Evolutionary conservation across 148 eudicot genomes (phyloP), one percentile per base, ranked within the genome.

Genomic region (Chenopodium berlandieri): DNA sequence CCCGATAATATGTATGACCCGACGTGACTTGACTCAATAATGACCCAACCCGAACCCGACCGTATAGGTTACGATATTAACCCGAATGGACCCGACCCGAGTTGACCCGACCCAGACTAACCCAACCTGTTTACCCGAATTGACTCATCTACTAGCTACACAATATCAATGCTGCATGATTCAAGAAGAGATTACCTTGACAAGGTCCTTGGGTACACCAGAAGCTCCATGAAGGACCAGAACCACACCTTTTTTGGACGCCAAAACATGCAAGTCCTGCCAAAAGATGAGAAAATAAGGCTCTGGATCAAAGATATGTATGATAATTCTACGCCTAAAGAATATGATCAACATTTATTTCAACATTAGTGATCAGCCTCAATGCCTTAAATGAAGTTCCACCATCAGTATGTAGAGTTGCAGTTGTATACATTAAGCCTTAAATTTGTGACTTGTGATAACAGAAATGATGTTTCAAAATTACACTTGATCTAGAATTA

Each of bases 151-250:
- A 34, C 4, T 37, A 9, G 74, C 27, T 37, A 71, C 44, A 2
- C 1, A 79, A 69, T 4, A 7, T 13, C 9, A 25, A 79, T 44
- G 79, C 12, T 63, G 34, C 12, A 77, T 31, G 9, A 71, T 47
- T 1, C 20, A 19, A 52, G 22, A 9, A 20, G 27, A 22, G 32
- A 63, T 65, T 89, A 96, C 99, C 98, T 92, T 88, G 81, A 96
- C 74, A 64, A 92, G 90, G 83, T 92, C 90, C 86, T 85, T 78
- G 56, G 92, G 87, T 84, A 96, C 81, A 84, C 99, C 99, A 78
- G 99, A 97, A 83, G 99, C 99, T 31, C 99, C 99, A 79, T 96
- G 99, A 75, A 96, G 97, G 81, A 96, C 99, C 40, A 96, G 89
- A 82, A 87, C 81, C 71, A 96, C 93, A 77, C 91, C 90, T 75